Base-by-base conservation (phyloP, 129 eudicot species). In the Flaveria ramosissima region DNA sequence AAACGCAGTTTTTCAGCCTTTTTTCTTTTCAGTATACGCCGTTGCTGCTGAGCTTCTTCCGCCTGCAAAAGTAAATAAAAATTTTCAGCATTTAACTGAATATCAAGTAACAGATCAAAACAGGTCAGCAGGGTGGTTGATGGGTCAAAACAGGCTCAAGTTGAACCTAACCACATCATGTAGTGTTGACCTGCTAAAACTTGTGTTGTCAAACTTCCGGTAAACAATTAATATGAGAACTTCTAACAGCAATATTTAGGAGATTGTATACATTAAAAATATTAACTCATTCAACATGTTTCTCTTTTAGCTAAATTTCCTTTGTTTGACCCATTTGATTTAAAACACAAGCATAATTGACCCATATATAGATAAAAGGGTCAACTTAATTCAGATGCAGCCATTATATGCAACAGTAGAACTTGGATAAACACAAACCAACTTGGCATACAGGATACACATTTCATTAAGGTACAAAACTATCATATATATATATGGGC, bases 1-100 rank as follows among this genome's bases (percentile, higher is more conserved):
- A 91, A 81, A 53, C 93, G 88, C 72, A 74, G 61, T 39, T 69
- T 83, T 73, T 94, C 96, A 26, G 93, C 96, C 77, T 71, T 81
- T 80, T 78, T 76, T 73, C 96, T 89, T 84, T 87, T 86, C 50
- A 64, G 87, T 84, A 89, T 30, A 76, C 82, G 84, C 32, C 79
- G 84, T 72, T 78, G 68, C 30, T 70, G 73, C 24, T 80, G 79
- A 77, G 92, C 94, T 84, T 91, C 97, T 78, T 91, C 92, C 17
- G 93, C 93, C 98, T 94, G 75, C 36, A 70, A 48, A 72, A 70
- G 16, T 41, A 55, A 51, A 50, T 10, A 74, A 46, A 77, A 27
- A 27, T 27, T n/a, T n/a, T n/a, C n/a, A n/a, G n/a, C n/a, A n/a
- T n/a, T n/a, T n/a, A n/a, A n/a, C n/a, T n/a, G n/a, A n/a, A n/a